A percentile compares a stretch with the other conserved stretches of the same genome.
phyloP scores from a whole-genome alignment of 1,284 basidiomycete genomes.

The Irpex lacteus region DNA sequence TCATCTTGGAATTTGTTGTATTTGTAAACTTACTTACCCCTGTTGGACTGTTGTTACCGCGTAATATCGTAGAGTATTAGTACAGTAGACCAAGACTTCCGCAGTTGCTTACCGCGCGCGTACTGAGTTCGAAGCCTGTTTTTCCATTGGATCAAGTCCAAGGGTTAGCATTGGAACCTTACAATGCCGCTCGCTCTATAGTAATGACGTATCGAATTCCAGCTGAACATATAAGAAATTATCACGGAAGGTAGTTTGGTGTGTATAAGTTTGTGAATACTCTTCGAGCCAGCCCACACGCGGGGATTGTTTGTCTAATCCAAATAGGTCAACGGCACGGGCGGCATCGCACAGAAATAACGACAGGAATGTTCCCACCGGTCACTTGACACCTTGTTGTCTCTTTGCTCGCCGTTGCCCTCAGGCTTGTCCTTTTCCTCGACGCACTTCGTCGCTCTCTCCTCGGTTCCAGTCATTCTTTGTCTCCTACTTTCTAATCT shows the following conservation, averaged over 20 bases:
- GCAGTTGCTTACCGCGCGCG: too few species aligned
- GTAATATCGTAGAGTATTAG: too few species aligned
- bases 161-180: not conserved
- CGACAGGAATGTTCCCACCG: not conserved
- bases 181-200: too few species aligned
- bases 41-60: too few species aligned
- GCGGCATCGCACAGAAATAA: not conserved
- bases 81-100: too few species aligned
- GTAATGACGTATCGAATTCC: too few species aligned
- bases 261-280: too few species aligned
- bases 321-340: conserved; percentile 4
- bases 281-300: not conserved
- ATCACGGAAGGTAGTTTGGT: too few species aligned
- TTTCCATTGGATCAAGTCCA: not conserved
- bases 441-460: not conserved
- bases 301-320: conserved; percentile 4
- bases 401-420: not conserved
- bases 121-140: not conserved
- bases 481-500: not conserved
- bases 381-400: conserved; percentile 3
- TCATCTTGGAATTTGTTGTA: too few species aligned
- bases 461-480: not conserved
- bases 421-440: conserved; percentile 1
- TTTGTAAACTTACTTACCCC: too few species aligned
- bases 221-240: too few species aligned